phyloP scores from a whole-genome alignment of 768 basidiomycete genomes.

The Kwoniella bestiolae region DNA sequence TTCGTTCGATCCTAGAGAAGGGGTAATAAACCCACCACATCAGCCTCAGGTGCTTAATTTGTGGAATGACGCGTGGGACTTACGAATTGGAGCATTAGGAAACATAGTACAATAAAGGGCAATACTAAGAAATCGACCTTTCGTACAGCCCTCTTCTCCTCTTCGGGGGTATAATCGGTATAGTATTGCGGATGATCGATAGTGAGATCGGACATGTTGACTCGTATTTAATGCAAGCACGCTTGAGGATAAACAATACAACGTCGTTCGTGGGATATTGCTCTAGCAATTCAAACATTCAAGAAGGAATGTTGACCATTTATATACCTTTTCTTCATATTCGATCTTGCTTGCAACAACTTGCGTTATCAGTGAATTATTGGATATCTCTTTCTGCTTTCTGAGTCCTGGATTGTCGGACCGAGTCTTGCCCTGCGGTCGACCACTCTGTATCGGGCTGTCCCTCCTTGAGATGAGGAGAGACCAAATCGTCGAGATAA shows the following conservation, averaged over 20 bases:
- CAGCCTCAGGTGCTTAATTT: not conserved
- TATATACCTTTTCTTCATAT: not conserved
- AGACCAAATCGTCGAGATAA: not conserved
- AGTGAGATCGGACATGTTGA: slow-evolving; percentile 1
- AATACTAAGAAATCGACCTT: slow-evolving; percentile 30
- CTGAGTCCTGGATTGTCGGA: not conserved
- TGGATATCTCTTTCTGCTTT: not conserved
- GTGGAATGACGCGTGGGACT: slow-evolving; percentile 1
- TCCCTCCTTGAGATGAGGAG: no score
- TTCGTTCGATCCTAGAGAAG: slow-evolving; percentile 27
- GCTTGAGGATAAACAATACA: no score
- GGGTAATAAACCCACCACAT: not conserved
- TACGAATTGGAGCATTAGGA: slow-evolving; percentile 30
- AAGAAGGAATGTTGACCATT: not conserved
- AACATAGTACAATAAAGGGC: slow-evolving; percentile 26
- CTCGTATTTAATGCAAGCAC: not conserved
- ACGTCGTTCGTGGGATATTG: no score
- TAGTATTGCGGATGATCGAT: slow-evolving; percentile 3
- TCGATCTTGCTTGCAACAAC: not conserved
- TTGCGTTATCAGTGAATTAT: not conserved
- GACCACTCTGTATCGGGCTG: not conserved
- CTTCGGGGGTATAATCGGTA: slow-evolving; percentile 16
- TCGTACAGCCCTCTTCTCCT: slow-evolving; percentile 18
- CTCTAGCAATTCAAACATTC: not conserved
- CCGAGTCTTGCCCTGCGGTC: not conserved